A percentile compares a stretch with the other conserved stretches of the same genome.
phyloP scores from a whole-genome alignment of 2,329 filamentous ascomycete genomes.

The Myriosclerotinia scirpicola region DNA sequence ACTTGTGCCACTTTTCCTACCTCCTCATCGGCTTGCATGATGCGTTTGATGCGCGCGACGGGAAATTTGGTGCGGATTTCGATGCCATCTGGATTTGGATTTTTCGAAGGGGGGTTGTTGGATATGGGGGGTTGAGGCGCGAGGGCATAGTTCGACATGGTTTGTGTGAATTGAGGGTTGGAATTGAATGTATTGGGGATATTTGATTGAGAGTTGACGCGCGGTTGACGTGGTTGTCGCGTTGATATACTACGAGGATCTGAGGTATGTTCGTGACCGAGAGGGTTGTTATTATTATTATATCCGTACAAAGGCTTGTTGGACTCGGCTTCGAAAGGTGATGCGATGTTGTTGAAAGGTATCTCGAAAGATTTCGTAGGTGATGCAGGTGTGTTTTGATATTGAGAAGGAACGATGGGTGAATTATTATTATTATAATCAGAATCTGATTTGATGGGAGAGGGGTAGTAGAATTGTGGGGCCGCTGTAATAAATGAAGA shows the following conservation, averaged over 20 bases:
- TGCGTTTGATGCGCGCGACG: constrained; percentile 94
- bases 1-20: constrained; percentile 98
- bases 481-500: constrained; percentile 15
- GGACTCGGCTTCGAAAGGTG: constrained; percentile 3
- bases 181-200: neutral
- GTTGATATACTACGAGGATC: neutral
- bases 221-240: constrained; percentile 17
- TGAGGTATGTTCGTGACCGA: neutral
- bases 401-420: neutral
- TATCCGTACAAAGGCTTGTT: constrained; percentile 14
- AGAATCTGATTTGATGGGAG: constrained; percentile 26
- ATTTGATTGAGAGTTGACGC: neutral
- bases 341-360: neutral
- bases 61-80: constrained; percentile 93
- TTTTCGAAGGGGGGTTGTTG: constrained; percentile 48
- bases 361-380: neutral
- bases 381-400: neutral
- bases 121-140: neutral
- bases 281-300: constrained; percentile 18
- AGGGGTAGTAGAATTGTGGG: constrained; percentile 21
- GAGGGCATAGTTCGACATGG: constrained; percentile 5
- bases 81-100: constrained; percentile 48
- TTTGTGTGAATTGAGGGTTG: neutral
- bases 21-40: constrained; percentile 99
- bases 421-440: constrained; percentile 1